Evolutionary conservation across 2,329 filamentous ascomycete genomes (phyloP).

Genomic region (Colletotrichum chrysophilum): DNA sequence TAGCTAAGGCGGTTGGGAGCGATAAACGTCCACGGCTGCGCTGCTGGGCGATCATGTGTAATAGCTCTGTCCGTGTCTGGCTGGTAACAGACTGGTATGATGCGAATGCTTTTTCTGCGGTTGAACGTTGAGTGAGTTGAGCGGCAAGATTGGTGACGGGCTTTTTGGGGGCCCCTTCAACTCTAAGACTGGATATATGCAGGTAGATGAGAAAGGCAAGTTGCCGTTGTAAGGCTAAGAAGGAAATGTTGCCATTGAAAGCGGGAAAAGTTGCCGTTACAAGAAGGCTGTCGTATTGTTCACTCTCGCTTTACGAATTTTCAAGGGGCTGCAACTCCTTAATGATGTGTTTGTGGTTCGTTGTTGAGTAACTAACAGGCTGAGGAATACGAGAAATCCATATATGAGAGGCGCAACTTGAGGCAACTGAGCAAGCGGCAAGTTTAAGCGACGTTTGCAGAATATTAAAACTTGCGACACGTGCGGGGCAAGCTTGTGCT

Average conservation of each 20-base stretch:
- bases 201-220: not conserved
- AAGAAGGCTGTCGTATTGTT: not conserved
- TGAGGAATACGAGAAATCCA: not conserved
- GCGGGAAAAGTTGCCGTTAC: not conserved
- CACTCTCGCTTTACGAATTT: not conserved
- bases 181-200: not conserved
- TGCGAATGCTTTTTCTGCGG: not conserved
- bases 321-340: not conserved
- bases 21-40: not conserved
- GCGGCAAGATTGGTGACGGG: not conserved
- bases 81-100: not conserved
- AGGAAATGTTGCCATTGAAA: not conserved
- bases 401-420: not conserved
- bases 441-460: not conserved
- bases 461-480: not conserved
- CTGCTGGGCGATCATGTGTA: not conserved
- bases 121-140: not conserved
- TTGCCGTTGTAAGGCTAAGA: not conserved
- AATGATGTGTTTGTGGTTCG: not conserved
- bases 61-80: not conserved
- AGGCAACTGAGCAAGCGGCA: not conserved
- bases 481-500: not conserved
- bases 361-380: not conserved
- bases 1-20: not conserved
- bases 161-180: not conserved